phyloP scores from a whole-genome alignment of 139 green algal species.

The Haematococcus sp. region DNA sequence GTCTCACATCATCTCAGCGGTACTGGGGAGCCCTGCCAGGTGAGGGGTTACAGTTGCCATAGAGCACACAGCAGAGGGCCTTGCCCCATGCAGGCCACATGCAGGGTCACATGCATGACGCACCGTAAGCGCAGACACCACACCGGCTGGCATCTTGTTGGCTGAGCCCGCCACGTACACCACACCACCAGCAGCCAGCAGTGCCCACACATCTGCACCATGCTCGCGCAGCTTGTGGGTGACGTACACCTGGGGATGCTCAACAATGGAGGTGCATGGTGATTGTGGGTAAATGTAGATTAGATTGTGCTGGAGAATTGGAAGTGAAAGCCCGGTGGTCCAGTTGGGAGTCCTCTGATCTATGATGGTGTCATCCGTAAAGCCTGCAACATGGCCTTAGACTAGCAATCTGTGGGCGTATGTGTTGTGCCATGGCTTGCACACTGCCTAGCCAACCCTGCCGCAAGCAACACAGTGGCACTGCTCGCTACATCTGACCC shows the following conservation, averaged over 20 bases:
- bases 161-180: constrained; percentile 80
- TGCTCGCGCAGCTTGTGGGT: constrained; percentile 69
- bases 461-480: no score
- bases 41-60: no score
- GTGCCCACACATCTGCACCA: constrained; percentile 52
- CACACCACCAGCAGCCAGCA: constrained; percentile 56
- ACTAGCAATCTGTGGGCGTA: no score
- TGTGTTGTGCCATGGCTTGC: no score
- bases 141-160: constrained; percentile 72
- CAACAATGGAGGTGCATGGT: constrained; percentile 3
- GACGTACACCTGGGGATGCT: constrained; percentile 72
- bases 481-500: no score
- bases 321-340: neutral
- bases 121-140: constrained; percentile 61
- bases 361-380: no score
- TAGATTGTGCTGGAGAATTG: neutral
- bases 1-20: no score
- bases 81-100: neutral
- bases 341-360: neutral
- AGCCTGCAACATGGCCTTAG: no score
- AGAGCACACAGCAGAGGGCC: no score
- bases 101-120: no score
- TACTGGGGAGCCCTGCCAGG: no score
- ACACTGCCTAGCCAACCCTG: no score
- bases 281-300: neutral